Evolutionary conservation across 495 filamentous ascomycete species (phyloP).

Genomic region (Penicillium ucsense): DNA sequence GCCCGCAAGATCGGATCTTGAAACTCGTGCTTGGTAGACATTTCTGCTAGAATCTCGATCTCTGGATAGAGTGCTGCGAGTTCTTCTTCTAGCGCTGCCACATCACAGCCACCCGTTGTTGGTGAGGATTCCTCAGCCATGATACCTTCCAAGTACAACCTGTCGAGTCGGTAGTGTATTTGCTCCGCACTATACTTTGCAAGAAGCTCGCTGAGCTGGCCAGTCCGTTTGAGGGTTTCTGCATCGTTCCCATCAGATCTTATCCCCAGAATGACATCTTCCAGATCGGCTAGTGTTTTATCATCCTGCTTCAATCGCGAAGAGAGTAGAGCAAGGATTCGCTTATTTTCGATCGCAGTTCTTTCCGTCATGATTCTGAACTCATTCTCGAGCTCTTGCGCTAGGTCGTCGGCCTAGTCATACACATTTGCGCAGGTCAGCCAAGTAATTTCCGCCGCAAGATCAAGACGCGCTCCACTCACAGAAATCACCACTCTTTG

Average conservation of each 20-base stretch:
- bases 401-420: conserved; percentile 24
- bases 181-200: conserved; percentile 28
- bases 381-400: conserved; percentile 21
- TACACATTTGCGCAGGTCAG: conserved; percentile 7
- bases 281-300: conserved; percentile 18
- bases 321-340: conserved; percentile 25
- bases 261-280: conserved; percentile 19
- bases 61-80: conserved; percentile 54
- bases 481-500: conserved; percentile 29
- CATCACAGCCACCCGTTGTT: conserved; percentile 4
- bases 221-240: conserved; percentile 18
- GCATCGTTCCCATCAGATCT: conserved; percentile 22
- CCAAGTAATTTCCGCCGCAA: not conserved
- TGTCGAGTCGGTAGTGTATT: conserved; percentile 35
- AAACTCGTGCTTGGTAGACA: conserved; percentile 52
- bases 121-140: conserved; percentile 1
- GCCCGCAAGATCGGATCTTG: conserved; percentile 44
- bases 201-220: conserved; percentile 18
- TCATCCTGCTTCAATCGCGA: conserved; percentile 33
- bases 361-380: conserved; percentile 25
- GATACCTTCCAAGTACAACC: conserved; percentile 30
- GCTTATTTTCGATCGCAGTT: conserved; percentile 22
- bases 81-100: conserved; percentile 44
- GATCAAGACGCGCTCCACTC: not conserved
- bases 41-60: conserved; percentile 51